Evolutionary conservation across 805 yeast species (phyloP).

Genomic region (Candida ortonii): DNA sequence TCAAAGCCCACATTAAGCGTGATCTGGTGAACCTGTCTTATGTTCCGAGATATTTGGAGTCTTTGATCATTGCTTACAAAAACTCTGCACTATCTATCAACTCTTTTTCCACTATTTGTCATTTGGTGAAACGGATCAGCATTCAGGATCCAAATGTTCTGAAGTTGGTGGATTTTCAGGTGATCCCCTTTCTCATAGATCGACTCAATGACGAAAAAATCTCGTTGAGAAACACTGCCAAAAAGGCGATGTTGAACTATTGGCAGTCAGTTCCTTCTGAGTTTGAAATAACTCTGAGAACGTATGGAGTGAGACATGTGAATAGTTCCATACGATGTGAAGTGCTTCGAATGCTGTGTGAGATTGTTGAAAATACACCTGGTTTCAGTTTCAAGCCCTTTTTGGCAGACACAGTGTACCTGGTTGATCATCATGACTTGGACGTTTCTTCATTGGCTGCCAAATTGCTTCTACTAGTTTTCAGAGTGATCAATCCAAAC

Average conservation of each 20-base stretch:
- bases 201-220: constrained; percentile 42
- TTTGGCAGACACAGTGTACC: constrained; percentile 24
- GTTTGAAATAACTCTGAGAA: constrained; percentile 45
- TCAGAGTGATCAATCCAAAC: constrained; percentile 31
- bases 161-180: constrained; percentile 39
- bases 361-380: constrained; percentile 37
- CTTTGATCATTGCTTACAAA: constrained; percentile 45
- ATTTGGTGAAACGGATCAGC: constrained; percentile 54
- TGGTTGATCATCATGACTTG: constrained; percentile 19
- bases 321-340: constrained; percentile 40
- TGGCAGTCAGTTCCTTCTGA: constrained; percentile 51
- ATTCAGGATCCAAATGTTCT: constrained; percentile 51
- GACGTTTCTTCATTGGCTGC: constrained; percentile 19
- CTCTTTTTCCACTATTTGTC: constrained; percentile 53
- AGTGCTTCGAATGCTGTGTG: constrained; percentile 43
- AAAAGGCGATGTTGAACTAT: constrained; percentile 49
- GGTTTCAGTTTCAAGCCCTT: constrained; percentile 34
- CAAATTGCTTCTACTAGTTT: constrained; percentile 36
- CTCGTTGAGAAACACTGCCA: constrained; percentile 41
- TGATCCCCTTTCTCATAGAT: constrained; percentile 51
- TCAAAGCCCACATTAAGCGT: constrained; percentile 54
- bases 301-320: constrained; percentile 41
- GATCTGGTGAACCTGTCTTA: constrained; percentile 49
- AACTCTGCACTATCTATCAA: constrained; percentile 38
- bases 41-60: constrained; percentile 50